These are phyloP conservation scores for Clitoria ternatea DNA, from an alignment of 306 rosid species.

Conservation along the genomic window DNA sequence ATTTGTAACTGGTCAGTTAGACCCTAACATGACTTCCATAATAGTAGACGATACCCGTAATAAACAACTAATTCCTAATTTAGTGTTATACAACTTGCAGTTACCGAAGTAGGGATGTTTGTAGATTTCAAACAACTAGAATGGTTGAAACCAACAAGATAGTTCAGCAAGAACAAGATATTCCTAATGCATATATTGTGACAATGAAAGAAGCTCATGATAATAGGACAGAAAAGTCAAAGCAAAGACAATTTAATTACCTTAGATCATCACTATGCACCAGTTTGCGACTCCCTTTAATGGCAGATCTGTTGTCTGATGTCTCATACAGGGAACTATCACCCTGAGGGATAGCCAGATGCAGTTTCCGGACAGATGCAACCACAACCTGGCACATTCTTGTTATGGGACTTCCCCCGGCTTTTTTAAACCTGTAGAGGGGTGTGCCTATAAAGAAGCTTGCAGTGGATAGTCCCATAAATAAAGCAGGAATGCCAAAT, in stretches of 20 bases:
- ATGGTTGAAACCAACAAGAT: too few relatives aligned
- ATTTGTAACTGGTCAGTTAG: neutral
- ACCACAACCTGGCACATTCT: conserved; percentile 82
- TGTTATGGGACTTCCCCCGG: conserved; percentile 79
- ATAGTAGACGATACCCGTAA: neutral
- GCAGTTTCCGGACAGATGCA: conserved; percentile 66
- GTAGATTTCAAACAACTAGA: too few relatives aligned
- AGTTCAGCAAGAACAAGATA: neutral
- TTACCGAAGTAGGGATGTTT: too few relatives aligned
- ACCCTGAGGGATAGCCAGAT: conserved; percentile 57
- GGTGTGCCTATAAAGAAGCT: conserved; percentile 79
- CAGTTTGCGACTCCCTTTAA: conserved; percentile 72
- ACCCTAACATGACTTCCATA: neutral
- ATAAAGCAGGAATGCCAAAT: conserved; percentile 87
- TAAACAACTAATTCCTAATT: neutral
- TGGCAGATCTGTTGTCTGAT: conserved; percentile 49
- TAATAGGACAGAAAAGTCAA: neutral
- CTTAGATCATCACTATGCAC: conserved; percentile 65
- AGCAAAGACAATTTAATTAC: conserved; percentile 34
- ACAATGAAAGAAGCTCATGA: neutral
- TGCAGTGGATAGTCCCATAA: conserved; percentile 63
- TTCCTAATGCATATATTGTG: neutral
- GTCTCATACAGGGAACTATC: conserved; percentile 63
- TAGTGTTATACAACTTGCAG: neutral
- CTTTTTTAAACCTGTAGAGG: conserved; percentile 80